Evolutionary conservation across 495 filamentous ascomycete species (phyloP).

Genomic region (Daldinia childiae): DNA sequence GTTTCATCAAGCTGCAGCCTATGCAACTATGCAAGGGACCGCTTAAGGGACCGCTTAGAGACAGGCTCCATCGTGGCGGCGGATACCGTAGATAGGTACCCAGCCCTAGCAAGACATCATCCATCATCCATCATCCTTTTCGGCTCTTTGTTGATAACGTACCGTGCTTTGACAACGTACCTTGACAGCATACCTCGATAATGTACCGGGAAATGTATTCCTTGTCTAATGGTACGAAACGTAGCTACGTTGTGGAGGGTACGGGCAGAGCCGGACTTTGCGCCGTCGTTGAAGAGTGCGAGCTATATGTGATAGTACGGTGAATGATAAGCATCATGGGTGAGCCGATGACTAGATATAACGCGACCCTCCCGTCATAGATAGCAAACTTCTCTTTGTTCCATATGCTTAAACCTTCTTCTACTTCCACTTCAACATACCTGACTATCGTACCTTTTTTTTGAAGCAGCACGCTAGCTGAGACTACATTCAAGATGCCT

Average conservation of each 20-base stretch:
- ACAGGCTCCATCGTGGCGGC: constrained; percentile 31
- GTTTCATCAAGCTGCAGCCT: constrained; percentile 33
- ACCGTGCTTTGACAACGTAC: neutral
- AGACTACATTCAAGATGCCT: constrained; percentile 62
- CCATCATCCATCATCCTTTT: neutral
- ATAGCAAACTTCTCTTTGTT: constrained; percentile 14
- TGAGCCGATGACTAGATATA: constrained; percentile 36
- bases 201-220: constrained; percentile 5
- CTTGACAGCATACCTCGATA: neutral
- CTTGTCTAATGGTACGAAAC: constrained; percentile 1
- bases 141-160: neutral
- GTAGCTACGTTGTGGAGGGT: constrained; percentile 14
- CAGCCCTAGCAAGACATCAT: neutral
- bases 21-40: constrained; percentile 45
- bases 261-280: constrained; percentile 18
- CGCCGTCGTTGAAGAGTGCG: constrained; percentile 19
- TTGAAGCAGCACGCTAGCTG: constrained; percentile 1
- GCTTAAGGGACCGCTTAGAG: neutral
- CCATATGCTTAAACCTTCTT: constrained; percentile 17
- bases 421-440: constrained; percentile 1
- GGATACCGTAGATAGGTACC: constrained; percentile 4
- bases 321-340: constrained; percentile 3
- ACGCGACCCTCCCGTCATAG: constrained; percentile 29
- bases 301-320: constrained; percentile 26
- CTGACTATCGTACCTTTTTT: neutral